A percentile compares a stretch with the other conserved stretches of the same genome.
These are phyloP conservation scores for Trametes villosa DNA, from an alignment of 768 basidiomycete species.

Conservation along the genomic window DNA sequence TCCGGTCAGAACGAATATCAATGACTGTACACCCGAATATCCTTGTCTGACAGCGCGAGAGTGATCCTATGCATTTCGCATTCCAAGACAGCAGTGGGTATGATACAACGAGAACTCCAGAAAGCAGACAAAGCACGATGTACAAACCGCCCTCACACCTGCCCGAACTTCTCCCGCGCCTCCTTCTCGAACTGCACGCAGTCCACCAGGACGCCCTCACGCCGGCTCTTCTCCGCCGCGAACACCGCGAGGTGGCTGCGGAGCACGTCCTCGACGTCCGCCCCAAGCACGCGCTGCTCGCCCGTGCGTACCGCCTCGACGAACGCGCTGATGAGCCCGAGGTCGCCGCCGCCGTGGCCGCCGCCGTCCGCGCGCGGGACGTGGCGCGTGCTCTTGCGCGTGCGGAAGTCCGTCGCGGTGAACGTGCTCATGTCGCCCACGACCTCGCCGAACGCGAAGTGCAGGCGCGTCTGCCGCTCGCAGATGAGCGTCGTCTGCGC, in stretches of 20 bases:
- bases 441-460: slow-evolving; percentile 87
- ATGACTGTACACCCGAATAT: not conserved
- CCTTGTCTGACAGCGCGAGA: not conserved
- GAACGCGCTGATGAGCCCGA: slow-evolving; percentile 75
- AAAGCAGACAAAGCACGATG: not conserved
- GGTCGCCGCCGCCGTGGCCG: slow-evolving; percentile 85
- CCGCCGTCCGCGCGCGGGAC: slow-evolving; percentile 62
- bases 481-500: slow-evolving; percentile 82
- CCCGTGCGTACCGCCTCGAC: slow-evolving; percentile 71
- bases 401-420: slow-evolving; percentile 78
- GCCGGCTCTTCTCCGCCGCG: slow-evolving; percentile 81
- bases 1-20: not conserved
- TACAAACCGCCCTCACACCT: not conserved
- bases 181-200: slow-evolving; percentile 60
- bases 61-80: not conserved
- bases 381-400: slow-evolving; percentile 47
- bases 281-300: slow-evolving; percentile 67
- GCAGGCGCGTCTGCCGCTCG: slow-evolving; percentile 80
- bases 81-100: not conserved
- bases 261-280: slow-evolving; percentile 68
- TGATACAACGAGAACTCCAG: not conserved
- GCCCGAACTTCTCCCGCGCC: slow-evolving; percentile 42
- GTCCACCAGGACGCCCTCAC: slow-evolving; percentile 70
- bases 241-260: slow-evolving; percentile 85
- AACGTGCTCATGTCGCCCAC: slow-evolving; percentile 83